Conservation (phyloP, 805 yeast genomes). For the Pichia deserticola region DNA sequence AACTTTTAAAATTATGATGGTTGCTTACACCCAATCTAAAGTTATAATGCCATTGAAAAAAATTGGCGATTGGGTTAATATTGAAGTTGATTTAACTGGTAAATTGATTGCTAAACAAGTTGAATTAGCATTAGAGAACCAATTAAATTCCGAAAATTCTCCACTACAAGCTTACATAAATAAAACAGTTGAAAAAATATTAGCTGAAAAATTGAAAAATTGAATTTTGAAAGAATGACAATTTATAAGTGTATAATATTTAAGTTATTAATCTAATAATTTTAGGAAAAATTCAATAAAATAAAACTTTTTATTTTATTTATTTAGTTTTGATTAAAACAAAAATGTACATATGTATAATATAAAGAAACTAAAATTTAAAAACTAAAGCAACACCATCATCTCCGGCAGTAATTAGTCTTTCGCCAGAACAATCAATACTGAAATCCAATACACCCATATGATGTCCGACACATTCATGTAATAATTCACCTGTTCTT, state of each 20-base stretch:
- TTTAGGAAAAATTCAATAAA: no score
- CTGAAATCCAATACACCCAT: slow-evolving; percentile 90
- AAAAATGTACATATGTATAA: no score
- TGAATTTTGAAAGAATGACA: no score
- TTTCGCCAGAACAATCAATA: slow-evolving; percentile 54
- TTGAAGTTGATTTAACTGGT: slow-evolving; percentile 94
- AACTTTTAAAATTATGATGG: slow-evolving; percentile 81
- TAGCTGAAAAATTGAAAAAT: slow-evolving; percentile 26
- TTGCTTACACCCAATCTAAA: slow-evolving; percentile 79
- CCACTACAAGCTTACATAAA: slow-evolving; percentile 44
- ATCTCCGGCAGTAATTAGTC: slow-evolving; percentile 88
- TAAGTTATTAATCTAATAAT: no score
- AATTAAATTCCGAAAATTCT: slow-evolving; percentile 38
- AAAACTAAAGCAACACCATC: slow-evolving; percentile 88
- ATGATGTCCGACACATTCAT: slow-evolving; percentile 84
- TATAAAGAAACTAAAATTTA: slow-evolving; percentile 21
- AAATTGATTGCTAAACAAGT: slow-evolving; percentile 88
- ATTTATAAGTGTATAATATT: no score
- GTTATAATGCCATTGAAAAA: slow-evolving; percentile 65
- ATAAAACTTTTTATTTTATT: no score
- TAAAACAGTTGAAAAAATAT: slow-evolving; percentile 34
- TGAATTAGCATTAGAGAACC: slow-evolving; percentile 44
- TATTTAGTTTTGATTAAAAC: no score
- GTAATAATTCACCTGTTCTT: slow-evolving; percentile 71
- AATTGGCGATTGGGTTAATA: slow-evolving; percentile 63